phyloP scores from a whole-genome alignment of 257 asterid genomes.

The Hygrophila difformis region DNA sequence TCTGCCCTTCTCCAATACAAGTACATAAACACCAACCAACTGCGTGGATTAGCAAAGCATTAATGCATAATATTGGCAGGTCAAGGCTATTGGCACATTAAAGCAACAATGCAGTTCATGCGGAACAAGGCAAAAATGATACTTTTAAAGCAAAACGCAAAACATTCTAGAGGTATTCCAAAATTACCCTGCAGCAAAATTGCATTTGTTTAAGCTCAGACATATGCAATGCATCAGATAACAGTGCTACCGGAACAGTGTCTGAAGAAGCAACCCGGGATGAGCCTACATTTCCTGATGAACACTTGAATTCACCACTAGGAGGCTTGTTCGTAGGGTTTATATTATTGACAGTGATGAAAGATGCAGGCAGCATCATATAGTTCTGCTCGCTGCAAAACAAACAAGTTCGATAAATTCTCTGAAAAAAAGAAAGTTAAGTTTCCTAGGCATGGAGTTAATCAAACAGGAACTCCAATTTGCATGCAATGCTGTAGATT shows the following conservation, averaged over 20 bases:
- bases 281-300: slow-evolving; percentile 22
- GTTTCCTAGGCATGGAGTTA: neutral
- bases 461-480: slow-evolving; percentile 1
- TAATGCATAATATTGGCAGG: slow-evolving; percentile 4
- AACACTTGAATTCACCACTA: slow-evolving; percentile 21
- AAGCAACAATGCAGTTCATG: slow-evolving; percentile 4
- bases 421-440: slow-evolving; percentile 14
- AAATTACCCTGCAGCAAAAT: slow-evolving; percentile 70
- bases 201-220: slow-evolving; percentile 37
- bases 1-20: slow-evolving; percentile 42
- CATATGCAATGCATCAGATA: slow-evolving; percentile 38
- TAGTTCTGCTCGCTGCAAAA: slow-evolving; percentile 44
- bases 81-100: neutral
- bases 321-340: slow-evolving; percentile 22
- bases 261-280: slow-evolving; percentile 17
- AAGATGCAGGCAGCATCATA: slow-evolving; percentile 62
- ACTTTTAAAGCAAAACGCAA: neutral
- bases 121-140: neutral
- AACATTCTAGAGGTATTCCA: neutral
- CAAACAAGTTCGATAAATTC: slow-evolving; percentile 2
- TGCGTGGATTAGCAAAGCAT: slow-evolving; percentile 20
- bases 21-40: slow-evolving; percentile 56
- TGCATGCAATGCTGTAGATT: neutral
- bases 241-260: slow-evolving; percentile 32
- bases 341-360: slow-evolving; percentile 47